Conservation (phyloP, 495 filamentous ascomycete genomes). For the Hypoxylon crocopeplum region DNA sequence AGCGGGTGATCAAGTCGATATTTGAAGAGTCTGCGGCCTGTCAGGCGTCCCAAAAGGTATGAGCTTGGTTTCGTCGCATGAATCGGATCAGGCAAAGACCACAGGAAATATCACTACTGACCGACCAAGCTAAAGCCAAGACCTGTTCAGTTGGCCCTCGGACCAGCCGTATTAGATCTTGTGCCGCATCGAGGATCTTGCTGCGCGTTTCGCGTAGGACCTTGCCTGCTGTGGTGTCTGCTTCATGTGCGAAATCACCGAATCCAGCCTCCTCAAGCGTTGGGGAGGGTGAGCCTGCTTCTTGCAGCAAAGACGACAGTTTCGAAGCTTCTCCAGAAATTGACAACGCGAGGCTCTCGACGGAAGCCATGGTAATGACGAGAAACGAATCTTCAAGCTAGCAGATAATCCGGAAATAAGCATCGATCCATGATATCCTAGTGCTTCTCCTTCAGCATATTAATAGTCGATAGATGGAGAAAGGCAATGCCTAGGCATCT, state of each 20-base stretch:
- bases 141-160: constrained; percentile 25
- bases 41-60: no score
- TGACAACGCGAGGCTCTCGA: constrained; percentile 15
- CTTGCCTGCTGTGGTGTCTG: constrained; percentile 10
- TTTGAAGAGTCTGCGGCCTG: constrained; percentile 13
- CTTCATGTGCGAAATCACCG: constrained; percentile 17
- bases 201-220: constrained; percentile 18
- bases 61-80: no score
- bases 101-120: no score
- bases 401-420: background rate
- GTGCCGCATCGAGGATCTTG: constrained; percentile 18
- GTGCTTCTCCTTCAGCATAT: background rate
- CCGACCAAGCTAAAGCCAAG: constrained; percentile 22
- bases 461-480: background rate
- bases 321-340: constrained; percentile 19
- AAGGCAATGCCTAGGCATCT: background rate
- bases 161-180: constrained; percentile 25
- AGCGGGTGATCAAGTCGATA: constrained; percentile 16
- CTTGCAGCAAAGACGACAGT: constrained; percentile 15
- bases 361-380: constrained; percentile 6
- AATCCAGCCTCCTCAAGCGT: constrained; percentile 24
- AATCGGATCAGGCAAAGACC: no score
- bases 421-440: no score
- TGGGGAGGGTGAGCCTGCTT: constrained; percentile 16
- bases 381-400: background rate